Evolutionary conservation across 805 yeast genomes (phyloP), one percentile per base, ranked within the genome.

Genomic region (Schwanniomyces pseudopolymorphus): DNA sequence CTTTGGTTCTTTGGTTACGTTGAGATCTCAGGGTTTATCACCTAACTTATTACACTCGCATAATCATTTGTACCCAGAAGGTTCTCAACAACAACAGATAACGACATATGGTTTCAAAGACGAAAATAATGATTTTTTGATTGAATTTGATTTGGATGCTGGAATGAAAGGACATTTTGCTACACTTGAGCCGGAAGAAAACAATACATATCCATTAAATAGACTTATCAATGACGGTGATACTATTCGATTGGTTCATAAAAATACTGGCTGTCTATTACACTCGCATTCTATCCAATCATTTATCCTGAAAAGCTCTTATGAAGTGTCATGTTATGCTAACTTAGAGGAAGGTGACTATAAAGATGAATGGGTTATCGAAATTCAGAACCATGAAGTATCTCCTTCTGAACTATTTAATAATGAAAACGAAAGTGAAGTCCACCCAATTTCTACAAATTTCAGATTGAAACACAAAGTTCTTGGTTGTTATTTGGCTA

Each of bases 51-150:
- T 94, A 51, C 99, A 94, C 63, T 92, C 98, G 0, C 99, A 94
- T 62, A 73, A 76, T 14, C 96, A 87, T 62, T 65, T 77, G 10
- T 94, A 84, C 63, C 99, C 99, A 13, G 89, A 83, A 53, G 98
- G 98, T 3, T 88, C 97, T 2, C 78, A 79, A 51, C 98, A 94
- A 69, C 97, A 91, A 66, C 99, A 94, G 67, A 77, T 94, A 42
- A 94, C 99, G 22, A 88, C 94, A 5, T 94, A 94, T 64, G 88
- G 91, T 16, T 89, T 83, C 66, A 89, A 89, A 62, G 98, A 94
- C 64, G 69, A 76, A 44, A 92, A 94, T 68, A 94, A 92, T 64
- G 81, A 86, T 45, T 91, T 96, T 87, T 58, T 77, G 24, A 72
- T 89, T 55, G 85, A 85, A 55, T 77, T 84, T 58, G 77, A 74